Evolutionary conservation across 257 asterid species (phyloP).

Genomic region (Phtheirospermum japonicum): DNA sequence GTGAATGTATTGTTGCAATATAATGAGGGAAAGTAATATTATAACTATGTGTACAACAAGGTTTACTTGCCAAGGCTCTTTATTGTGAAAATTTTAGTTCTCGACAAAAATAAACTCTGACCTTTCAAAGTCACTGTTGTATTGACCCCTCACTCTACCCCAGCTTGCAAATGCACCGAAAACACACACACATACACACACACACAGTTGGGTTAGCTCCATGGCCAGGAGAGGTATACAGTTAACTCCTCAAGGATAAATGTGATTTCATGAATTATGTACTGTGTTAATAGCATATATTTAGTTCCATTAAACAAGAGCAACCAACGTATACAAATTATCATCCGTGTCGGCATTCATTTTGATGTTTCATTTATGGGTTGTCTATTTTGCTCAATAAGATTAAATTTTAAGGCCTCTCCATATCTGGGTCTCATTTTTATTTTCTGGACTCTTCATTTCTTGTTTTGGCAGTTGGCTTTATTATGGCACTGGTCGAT

Average conservation of each 20-base stretch:
- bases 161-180: not conserved
- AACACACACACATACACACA: not conserved
- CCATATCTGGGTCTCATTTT: not conserved
- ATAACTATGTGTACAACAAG: not conserved
- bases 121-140: too few relatives aligned
- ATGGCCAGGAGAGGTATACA: not conserved
- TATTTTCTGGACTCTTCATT: not conserved
- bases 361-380: not conserved
- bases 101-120: not conserved
- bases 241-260: not conserved
- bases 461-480: conserved; percentile 21
- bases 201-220: not conserved
- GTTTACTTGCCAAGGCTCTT: not conserved
- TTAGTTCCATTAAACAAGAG: not conserved
- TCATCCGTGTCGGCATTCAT: not conserved
- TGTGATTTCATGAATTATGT: not conserved
- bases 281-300: not conserved
- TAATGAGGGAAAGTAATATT: not conserved
- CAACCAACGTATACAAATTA: not conserved
- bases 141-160: not conserved
- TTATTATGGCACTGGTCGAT: not conserved
- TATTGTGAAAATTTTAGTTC: not conserved
- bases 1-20: not conserved
- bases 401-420: not conserved
- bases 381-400: not conserved